A percentile compares a stretch with the other conserved stretches of the same genome.
Conservation (phyloP, 2,329 filamentous ascomycete genomes). For the Penicillium sp. region DNA sequence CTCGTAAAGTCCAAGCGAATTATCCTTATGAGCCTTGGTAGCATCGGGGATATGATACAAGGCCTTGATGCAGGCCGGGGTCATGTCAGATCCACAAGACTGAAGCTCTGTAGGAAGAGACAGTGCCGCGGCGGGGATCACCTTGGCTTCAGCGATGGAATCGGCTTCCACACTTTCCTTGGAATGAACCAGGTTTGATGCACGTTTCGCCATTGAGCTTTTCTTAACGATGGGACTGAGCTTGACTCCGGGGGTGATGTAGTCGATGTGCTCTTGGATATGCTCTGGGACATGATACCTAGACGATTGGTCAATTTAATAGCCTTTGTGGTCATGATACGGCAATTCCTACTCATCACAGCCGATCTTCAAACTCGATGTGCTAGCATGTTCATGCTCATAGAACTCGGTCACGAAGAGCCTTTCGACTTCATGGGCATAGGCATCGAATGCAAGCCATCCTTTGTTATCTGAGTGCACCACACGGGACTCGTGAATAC, state of each 20-base stretch:
- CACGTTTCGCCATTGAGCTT: conserved; percentile 21
- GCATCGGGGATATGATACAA: conserved; percentile 51
- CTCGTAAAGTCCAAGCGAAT: conserved; percentile 57
- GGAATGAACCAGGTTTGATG: conserved; percentile 18
- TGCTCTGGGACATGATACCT: conserved; percentile 54
- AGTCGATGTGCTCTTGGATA: conserved; percentile 55
- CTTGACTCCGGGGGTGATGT: conserved; percentile 59
- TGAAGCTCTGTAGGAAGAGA: conserved; percentile 32
- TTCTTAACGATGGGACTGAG: conserved; percentile 40
- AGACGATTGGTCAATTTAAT: neutral
- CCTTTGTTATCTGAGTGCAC: conserved; percentile 54
- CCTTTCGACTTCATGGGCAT: conserved; percentile 55
- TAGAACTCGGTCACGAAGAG: conserved; percentile 58
- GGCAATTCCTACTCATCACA: conserved; percentile 39
- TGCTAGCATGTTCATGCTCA: conserved; percentile 48
- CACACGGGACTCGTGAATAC: conserved; percentile 53
- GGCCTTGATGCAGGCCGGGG: conserved; percentile 57
- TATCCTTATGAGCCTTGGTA: conserved; percentile 43
- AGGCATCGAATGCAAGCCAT: conserved; percentile 59
- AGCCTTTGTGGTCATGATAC: neutral
- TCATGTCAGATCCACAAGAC: conserved; percentile 58
- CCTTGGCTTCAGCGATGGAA: conserved; percentile 1
- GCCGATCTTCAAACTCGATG: conserved; percentile 30
- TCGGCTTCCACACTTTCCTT: conserved; percentile 7
- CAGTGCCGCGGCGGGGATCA: conserved; percentile 17